These are phyloP conservation scores for Claviceps digitariae DNA, from an alignment of 2,329 filamentous ascomycete species.

Conservation along the genomic window DNA sequence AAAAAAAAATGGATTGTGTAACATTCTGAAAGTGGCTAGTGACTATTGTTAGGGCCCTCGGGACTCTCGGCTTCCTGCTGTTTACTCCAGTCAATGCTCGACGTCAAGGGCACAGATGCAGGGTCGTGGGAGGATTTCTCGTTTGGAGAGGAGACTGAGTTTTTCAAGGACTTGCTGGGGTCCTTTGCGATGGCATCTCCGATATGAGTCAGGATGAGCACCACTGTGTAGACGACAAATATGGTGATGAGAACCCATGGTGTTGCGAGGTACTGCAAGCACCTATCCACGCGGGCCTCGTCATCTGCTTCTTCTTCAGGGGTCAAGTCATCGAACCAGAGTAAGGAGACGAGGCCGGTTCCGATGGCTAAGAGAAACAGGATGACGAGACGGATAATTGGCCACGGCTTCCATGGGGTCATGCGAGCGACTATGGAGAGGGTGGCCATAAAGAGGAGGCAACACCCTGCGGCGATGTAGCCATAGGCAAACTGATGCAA, in stretches of 20 bases:
- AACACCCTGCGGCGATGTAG: conserved; percentile 19
- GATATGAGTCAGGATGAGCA: conserved; percentile 21
- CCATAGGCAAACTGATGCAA: conserved; percentile 20
- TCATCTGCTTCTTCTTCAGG: not conserved
- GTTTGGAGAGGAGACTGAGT: conserved; percentile 7
- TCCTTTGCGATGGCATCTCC: conserved; percentile 8
- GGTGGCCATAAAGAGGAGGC: conserved; percentile 18
- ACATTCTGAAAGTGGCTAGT: too few relatives aligned
- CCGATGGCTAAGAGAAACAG: conserved; percentile 17
- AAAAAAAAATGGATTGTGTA: too few relatives aligned
- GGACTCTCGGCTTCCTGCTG: not conserved
- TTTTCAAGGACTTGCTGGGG: not conserved
- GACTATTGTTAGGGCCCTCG: not conserved
- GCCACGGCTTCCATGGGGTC: conserved; percentile 19
- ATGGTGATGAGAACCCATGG: conserved; percentile 21
- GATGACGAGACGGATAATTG: conserved; percentile 16
- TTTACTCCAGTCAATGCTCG: not conserved
- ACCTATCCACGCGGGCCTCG: not conserved
- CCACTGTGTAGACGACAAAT: conserved; percentile 19
- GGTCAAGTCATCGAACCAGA: conserved; percentile 12
- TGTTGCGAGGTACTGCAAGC: conserved; percentile 12
- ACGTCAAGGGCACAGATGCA: conserved; percentile 3
- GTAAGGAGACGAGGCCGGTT: conserved; percentile 14
- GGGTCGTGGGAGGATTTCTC: conserved; percentile 6
- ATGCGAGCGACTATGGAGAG: conserved; percentile 19